Conservation (phyloP, 225 moss, liverwort and hornwort genomes). For the Rhytidiadelphus loreus region DNA sequence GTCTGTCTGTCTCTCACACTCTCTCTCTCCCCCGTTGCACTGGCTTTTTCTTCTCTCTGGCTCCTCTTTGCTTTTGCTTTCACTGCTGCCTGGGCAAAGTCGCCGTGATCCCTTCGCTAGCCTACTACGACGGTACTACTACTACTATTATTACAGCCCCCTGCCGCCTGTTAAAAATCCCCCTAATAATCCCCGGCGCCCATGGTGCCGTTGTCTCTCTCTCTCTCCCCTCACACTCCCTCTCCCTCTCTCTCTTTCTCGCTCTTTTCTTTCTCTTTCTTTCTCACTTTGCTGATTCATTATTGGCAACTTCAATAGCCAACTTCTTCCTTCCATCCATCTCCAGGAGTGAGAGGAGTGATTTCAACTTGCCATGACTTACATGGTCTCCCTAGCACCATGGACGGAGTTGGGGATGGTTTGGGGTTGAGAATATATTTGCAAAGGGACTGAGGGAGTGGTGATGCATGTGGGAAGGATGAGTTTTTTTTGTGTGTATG, state of each 20-base stretch:
- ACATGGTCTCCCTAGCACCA: background rate
- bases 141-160: constrained; percentile 20
- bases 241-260: background rate
- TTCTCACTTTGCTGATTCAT: background rate
- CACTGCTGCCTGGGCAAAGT: background rate
- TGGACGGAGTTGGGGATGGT: background rate
- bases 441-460: background rate
- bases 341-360: background rate
- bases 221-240: background rate
- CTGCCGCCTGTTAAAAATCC: background rate
- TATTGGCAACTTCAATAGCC: background rate
- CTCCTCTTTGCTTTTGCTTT: background rate
- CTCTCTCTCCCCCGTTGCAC: background rate
- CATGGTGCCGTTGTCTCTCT: constrained; percentile 5
- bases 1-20: background rate
- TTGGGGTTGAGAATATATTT: background rate
- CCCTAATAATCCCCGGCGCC: background rate
- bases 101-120: background rate
- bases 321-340: background rate
- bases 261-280: background rate
- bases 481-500: background rate
- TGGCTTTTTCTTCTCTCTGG: background rate
- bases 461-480: background rate
- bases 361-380: background rate
- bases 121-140: background rate